Conservation (phyloP, 371 early-diverging fungal species). For the Catenaria anguillulae region DNA sequence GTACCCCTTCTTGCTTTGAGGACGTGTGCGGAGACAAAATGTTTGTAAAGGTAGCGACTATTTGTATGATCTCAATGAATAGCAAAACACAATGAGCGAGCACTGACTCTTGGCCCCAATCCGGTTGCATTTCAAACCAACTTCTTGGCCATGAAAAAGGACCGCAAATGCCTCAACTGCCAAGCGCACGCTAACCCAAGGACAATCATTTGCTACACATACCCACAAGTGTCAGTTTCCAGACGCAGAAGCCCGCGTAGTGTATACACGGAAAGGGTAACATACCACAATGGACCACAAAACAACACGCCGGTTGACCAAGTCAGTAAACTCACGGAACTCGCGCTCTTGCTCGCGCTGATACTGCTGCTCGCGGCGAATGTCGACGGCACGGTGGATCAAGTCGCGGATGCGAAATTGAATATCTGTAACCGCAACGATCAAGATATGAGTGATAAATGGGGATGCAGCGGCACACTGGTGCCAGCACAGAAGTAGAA, state of each 20-base stretch:
- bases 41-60: no score
- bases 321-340: conserved; percentile 72
- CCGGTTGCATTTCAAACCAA: no score
- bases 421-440: conserved; percentile 34
- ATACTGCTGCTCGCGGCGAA: conserved; percentile 73
- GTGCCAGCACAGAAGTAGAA: no score
- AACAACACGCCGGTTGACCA: conserved; percentile 65
- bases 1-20: no score
- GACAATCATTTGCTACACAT: not conserved
- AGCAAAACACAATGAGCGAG: no score
- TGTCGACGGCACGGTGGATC: conserved; percentile 61
- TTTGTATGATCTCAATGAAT: no score
- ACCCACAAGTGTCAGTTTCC: not conserved
- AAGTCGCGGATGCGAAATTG: conserved; percentile 56
- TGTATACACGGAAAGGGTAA: no score
- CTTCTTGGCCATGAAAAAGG: conserved; percentile 89
- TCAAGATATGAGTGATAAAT: no score
- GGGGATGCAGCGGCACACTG: no score
- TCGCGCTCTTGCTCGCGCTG: conserved; percentile 66
- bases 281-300: conserved; percentile 57
- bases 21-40: no score
- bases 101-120: no score
- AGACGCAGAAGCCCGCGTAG: no score
- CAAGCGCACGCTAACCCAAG: conserved; percentile 60
- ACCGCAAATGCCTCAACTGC: conserved; percentile 80